Evolutionary conservation across 768 basidiomycete genomes (phyloP).

Genomic region (Boletus pseudopeckii): DNA sequence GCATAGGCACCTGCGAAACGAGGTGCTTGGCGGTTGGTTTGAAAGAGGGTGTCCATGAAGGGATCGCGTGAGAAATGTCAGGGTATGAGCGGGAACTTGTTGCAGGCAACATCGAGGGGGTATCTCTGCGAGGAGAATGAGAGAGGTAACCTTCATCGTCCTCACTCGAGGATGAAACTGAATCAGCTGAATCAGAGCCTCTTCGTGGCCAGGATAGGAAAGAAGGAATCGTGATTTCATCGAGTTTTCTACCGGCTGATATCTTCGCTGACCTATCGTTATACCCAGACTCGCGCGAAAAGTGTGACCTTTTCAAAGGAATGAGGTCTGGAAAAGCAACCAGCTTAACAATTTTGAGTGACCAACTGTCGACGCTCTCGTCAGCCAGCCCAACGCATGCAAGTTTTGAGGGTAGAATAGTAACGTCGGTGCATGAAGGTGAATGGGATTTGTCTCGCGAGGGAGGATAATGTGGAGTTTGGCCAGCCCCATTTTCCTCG

Average conservation of each 20-base stretch:
- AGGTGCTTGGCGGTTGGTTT: slow-evolving; percentile 39
- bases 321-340: slow-evolving; percentile 75
- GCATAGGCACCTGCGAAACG: slow-evolving; percentile 32
- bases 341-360: slow-evolving; percentile 72
- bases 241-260: slow-evolving; percentile 6
- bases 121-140: slow-evolving; percentile 47
- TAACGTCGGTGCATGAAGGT: slow-evolving; percentile 56
- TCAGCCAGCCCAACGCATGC: slow-evolving; percentile 74
- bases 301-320: slow-evolving; percentile 24
- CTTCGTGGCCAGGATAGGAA: slow-evolving; percentile 22
- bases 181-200: slow-evolving; percentile 23
- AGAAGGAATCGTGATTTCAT: slow-evolving; percentile 17
- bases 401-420: slow-evolving; percentile 63
- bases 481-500: slow-evolving; percentile 1
- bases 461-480: slow-evolving; percentile 11
- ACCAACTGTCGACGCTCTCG: slow-evolving; percentile 67
- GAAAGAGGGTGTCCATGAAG: slow-evolving; percentile 28
- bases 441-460: slow-evolving; percentile 46
- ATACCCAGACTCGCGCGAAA: slow-evolving; percentile 3
- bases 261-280: slow-evolving; percentile 1
- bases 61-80: slow-evolving; percentile 36
- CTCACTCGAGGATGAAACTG: slow-evolving; percentile 33
- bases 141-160: slow-evolving; percentile 55
- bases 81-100: slow-evolving; percentile 42
- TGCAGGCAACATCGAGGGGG: slow-evolving; percentile 33